Base-by-base conservation (phyloP, 2,329 filamentous ascomycete genomes). In the Cadophora malorum region DNA sequence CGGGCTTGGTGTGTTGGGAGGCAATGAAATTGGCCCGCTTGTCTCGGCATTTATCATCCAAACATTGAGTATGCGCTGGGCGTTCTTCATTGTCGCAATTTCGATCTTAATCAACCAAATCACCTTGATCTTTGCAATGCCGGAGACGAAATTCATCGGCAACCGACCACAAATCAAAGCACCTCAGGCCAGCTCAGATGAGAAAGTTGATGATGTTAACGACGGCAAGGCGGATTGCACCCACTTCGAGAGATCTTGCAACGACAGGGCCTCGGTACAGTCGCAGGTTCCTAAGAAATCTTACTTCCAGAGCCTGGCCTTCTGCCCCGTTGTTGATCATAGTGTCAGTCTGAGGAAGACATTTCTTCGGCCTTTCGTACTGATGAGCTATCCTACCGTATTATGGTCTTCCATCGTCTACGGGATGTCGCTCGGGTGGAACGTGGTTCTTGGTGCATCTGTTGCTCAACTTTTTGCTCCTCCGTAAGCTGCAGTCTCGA, bases 381-480 rank as follows among this genome's bases (percentile, higher is more conserved):
- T 78, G 23, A 81, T 81, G n/a, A 53, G 45, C 0, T 69, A 68
- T 50, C 70, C 70, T 8, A 67, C 69, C 6, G 69, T 71, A 9
- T 16, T 72, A n/a, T 72, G 69, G 69, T 63, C 66, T 9, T 61
- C 76, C 14, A 75, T 80, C 59, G 74, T 80, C 55, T 73, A 79
- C n/a, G 79, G 79, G n/a, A 76, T 76, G 47, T 67, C 78, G 23
- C 67, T 80, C 35, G 79, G 79, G 33, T 77, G 76, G 75, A 77
- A 78, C 53, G 75, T 78, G 14, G 12, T 75, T 80, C 16, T 63
- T 73, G n/a, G 82, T 84, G 0, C 84, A 83, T 21, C 83, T 86
- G 25, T 81, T 82, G 0, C 83, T 84, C 64, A 87, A 85, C 66
- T 83, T n/a, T 76, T 78, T 59, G 69, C 75, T 16, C 71, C 73